Percentiles rank a stretch among this genome's conserved stretches.
Conservation (phyloP, 495 filamentous ascomycete genomes). For the Hypoxylon fuscum region DNA sequence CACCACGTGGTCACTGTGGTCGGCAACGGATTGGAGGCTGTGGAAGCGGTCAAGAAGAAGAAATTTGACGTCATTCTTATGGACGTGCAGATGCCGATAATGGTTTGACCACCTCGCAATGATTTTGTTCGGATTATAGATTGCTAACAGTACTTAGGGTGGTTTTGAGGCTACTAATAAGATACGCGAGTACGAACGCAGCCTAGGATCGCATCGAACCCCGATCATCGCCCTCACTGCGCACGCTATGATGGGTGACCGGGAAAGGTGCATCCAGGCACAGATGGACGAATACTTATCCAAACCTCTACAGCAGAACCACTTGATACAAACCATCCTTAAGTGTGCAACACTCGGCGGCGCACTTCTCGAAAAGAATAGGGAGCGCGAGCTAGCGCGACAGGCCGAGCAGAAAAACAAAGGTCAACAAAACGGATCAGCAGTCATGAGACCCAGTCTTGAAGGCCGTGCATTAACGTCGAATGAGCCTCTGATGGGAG, state of each 20-base stretch:
- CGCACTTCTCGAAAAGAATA: constrained; percentile 77
- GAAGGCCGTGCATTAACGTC: constrained; percentile 69
- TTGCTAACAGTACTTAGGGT: constrained; percentile 65
- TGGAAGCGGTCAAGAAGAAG: constrained; percentile 87
- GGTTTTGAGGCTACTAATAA: constrained; percentile 98
- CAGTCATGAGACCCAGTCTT: constrained; percentile 44
- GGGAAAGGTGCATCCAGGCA: constrained; percentile 97
- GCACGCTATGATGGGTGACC: constrained; percentile 98
- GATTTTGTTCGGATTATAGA: background rate
- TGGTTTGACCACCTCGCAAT: constrained; percentile 61
- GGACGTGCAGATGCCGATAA: constrained; percentile 99
- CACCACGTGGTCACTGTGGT: constrained; percentile 97
- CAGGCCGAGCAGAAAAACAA: constrained; percentile 45
- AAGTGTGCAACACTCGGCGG: constrained; percentile 94
- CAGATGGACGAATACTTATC: constrained; percentile 99
- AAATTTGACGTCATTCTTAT: constrained; percentile 97
- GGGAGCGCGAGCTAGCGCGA: constrained; percentile 56
- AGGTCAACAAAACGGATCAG: constrained; percentile 30
- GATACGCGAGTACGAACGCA: constrained; percentile 93
- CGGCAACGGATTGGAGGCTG: constrained; percentile 90
- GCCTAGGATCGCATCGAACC: constrained; percentile 77
- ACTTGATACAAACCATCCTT: constrained; percentile 97
- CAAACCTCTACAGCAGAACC: constrained; percentile 97
- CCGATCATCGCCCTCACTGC: constrained; percentile 98
- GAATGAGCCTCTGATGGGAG: constrained; percentile 63